These are phyloP conservation scores for Lagerstroemia speciosa DNA, from an alignment of 345 rosid species.

Conservation along the genomic window DNA sequence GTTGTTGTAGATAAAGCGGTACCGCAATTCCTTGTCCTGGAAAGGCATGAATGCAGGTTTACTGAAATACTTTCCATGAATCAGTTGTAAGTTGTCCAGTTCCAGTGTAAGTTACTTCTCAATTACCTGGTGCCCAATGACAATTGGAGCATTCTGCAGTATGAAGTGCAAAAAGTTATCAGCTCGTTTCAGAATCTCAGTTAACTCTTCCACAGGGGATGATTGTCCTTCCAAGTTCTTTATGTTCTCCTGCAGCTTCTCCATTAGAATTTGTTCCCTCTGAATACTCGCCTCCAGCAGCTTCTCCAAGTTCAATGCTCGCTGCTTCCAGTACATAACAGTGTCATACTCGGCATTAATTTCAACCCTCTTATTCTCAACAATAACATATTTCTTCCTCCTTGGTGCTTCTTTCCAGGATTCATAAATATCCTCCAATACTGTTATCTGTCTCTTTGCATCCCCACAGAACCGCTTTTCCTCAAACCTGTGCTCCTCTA, in stretches of 20 bases:
- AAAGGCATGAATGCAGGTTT: conserved; percentile 5
- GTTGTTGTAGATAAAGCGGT: conserved; percentile 89
- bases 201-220: conserved; percentile 78
- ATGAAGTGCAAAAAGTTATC: conserved; percentile 91
- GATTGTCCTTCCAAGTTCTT: conserved; percentile 55
- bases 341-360: conserved; percentile 67
- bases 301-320: conserved; percentile 48
- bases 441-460: conserved; percentile 50
- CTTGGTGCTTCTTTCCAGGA: conserved; percentile 42
- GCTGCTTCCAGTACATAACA: conserved; percentile 68
- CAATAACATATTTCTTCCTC: conserved; percentile 40
- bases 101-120: neutral
- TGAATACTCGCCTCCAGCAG: conserved; percentile 63
- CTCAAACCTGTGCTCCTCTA: conserved; percentile 82
- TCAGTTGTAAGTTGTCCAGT: conserved; percentile 6
- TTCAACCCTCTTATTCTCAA: conserved; percentile 50
- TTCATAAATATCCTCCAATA: conserved; percentile 45
- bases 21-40: conserved; percentile 85
- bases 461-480: conserved; percentile 35
- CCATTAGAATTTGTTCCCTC: conserved; percentile 59
- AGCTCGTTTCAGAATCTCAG: conserved; percentile 76
- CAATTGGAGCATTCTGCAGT: conserved; percentile 89
- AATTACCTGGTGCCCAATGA: conserved; percentile 85
- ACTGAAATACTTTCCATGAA: neutral
- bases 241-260: conserved; percentile 62